Evolutionary conservation across 352 stramenopile species (phyloP), one percentile per base, ranked within the genome.

Genomic region (Pythium oligandrum): DNA sequence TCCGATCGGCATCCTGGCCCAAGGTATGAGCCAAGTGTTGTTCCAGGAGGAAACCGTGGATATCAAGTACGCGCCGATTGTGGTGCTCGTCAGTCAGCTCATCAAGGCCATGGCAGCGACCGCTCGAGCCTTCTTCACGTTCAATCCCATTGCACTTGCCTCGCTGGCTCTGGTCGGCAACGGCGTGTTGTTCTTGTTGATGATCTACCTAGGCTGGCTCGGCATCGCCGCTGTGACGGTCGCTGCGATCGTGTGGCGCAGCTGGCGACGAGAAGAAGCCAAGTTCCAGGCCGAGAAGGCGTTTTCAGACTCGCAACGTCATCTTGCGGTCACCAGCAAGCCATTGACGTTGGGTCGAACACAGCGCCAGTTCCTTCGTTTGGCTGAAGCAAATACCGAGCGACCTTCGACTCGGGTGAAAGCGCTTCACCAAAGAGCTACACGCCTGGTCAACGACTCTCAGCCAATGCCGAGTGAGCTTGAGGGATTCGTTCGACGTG

Each of bases 1-100:
- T 6, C 76, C 71, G 1, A 77, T 87, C 10, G 76, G 73, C 2
- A 44, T 87, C 35, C 59, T 87, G 31, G 63, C 71, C 5, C 69
- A 81, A 35, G 75, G 75, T 26, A 85, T 87, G 76, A 83, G 66
- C 43, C 73, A 87, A 30, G 76, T 87, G 17, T 42, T 87, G 40
- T 87, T 87, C 40, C 71, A 78, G 40, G 67, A 75, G 35, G 76
- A 85, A 45, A 73, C 66, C 34, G 54, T 85, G 12, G 76, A 85
- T 51, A 75, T 85, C 57, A 83, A 84, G 51, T 87, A 82, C 32
- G 75, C 76, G 3, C 73, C 73, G 0, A 70, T 82, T 6, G 54
- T 83, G 35, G 44, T 77, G 30, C 67, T 87, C 2, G 63, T 81
- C 6, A 73, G 62, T 9, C 76, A 87, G 47, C 49, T 87, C 33